Evolutionary conservation across 2,329 filamentous ascomycete species (phyloP).

Genomic region (Penicillium sp.): DNA sequence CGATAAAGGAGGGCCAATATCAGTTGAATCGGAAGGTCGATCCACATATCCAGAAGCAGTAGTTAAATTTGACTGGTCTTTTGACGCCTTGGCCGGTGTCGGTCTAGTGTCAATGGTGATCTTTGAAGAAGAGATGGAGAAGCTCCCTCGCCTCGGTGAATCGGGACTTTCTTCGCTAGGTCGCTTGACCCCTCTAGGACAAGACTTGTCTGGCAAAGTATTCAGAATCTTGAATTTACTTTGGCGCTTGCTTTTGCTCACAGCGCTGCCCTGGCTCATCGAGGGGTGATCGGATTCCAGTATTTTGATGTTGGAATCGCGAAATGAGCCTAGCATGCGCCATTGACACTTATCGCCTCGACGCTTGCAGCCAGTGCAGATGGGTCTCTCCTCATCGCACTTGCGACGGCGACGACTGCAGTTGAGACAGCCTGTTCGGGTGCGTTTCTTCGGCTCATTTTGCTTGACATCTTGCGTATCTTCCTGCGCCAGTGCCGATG

Average conservation of each 20-base stretch:
- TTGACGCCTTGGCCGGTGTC: background rate
- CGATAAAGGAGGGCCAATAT: conserved; percentile 7
- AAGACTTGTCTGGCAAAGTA: conserved; percentile 7
- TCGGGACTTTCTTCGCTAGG: background rate
- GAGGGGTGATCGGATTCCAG: conserved; percentile 35
- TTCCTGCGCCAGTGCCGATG: background rate
- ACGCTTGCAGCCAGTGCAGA: conserved; percentile 35
- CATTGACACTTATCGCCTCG: conserved; percentile 36
- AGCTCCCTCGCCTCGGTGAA: background rate
- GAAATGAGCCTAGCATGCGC: conserved; percentile 36
- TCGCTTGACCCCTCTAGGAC: conserved; percentile 2
- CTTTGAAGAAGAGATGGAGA: conserved; percentile 1
- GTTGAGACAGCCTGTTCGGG: conserved; percentile 37
- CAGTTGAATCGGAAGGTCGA: background rate
- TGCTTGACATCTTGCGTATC: conserved; percentile 5
- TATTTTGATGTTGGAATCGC: conserved; percentile 35
- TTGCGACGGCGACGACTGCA: conserved; percentile 39
- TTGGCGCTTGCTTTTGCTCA: conserved; percentile 20
- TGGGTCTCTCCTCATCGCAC: conserved; percentile 38
- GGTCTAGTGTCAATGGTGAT: background rate
- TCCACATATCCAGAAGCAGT: conserved; percentile 1
- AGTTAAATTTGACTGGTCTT: background rate
- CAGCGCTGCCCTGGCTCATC: conserved; percentile 29
- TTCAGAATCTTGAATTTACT: conserved; percentile 35
- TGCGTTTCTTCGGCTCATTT: conserved; percentile 26